phyloP scores from a whole-genome alignment of 2,329 filamentous ascomycete species.

The Sporothrix sp. region DNA sequence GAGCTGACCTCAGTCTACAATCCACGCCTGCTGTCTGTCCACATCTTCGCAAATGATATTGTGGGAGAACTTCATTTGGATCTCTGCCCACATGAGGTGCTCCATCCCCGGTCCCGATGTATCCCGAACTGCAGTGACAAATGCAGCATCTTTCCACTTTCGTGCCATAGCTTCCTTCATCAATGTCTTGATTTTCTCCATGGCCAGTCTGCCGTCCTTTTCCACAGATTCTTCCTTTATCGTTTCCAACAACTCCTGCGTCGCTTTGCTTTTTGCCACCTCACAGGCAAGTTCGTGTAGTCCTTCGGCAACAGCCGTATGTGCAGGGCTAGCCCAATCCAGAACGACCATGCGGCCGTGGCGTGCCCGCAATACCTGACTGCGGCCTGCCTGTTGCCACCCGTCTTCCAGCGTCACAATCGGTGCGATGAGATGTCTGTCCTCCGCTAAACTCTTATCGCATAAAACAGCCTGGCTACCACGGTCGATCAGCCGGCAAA shows the following conservation, averaged over 20 bases:
- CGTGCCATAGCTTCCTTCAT: constrained; percentile 1
- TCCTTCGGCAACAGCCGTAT: background rate
- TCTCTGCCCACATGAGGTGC: background rate
- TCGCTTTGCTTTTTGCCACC: background rate
- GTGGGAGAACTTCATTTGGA: constrained; percentile 3
- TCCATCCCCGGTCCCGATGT: background rate
- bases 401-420: background rate
- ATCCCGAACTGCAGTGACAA: background rate
- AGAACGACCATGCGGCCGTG: background rate
- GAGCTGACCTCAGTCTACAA: constrained; percentile 15
- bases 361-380: background rate
- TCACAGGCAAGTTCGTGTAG: background rate
- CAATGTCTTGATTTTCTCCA: background rate
- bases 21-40: background rate
- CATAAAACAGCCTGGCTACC: background rate
- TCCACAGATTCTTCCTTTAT: background rate
- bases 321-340: background rate
- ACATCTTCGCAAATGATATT: background rate
- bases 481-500: background rate
- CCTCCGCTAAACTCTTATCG: background rate
- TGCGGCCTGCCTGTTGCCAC: background rate
- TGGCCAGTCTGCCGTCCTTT: background rate
- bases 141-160: background rate
- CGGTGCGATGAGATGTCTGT: background rate
- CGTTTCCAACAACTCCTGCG: background rate